A percentile compares a stretch with the other conserved stretches of the same genome.
Conservation (phyloP, 139 green algal species). For the Volvox reticuliferus region DNA sequence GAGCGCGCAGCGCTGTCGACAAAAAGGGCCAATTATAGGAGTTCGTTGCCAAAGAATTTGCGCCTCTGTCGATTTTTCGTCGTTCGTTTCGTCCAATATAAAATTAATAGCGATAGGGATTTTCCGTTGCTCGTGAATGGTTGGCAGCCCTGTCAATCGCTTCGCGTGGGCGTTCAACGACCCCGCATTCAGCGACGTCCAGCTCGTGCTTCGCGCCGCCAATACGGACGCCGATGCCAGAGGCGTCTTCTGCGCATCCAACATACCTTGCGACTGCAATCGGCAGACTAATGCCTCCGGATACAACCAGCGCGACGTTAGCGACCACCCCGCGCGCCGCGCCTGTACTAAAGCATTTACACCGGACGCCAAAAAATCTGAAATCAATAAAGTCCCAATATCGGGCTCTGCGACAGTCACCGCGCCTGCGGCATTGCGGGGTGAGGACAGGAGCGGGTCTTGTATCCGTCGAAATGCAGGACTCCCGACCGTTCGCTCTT, state of each 20-base stretch:
- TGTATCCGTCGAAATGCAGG: too few species aligned
- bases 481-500: background rate
- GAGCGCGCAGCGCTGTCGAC: background rate
- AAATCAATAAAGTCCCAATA: background rate
- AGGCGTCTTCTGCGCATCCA: background rate
- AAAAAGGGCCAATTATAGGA: background rate
- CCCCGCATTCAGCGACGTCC: background rate
- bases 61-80: background rate
- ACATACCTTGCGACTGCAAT: background rate
- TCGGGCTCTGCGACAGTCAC: background rate
- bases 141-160: background rate
- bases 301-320: background rate
- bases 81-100: background rate
- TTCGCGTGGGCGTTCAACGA: conserved; percentile 25
- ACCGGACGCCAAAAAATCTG: background rate
- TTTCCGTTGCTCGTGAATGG: background rate
- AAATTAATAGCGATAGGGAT: background rate
- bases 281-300: background rate
- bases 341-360: background rate
- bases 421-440: background rate
- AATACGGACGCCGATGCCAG: background rate
- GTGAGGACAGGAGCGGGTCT: background rate
- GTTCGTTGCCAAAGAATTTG: background rate
- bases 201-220: background rate
- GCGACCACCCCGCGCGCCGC: background rate